These are phyloP conservation scores for Sclerotinia minor DNA, from an alignment of 2,329 filamentous ascomycete genomes.

Conservation along the genomic window DNA sequence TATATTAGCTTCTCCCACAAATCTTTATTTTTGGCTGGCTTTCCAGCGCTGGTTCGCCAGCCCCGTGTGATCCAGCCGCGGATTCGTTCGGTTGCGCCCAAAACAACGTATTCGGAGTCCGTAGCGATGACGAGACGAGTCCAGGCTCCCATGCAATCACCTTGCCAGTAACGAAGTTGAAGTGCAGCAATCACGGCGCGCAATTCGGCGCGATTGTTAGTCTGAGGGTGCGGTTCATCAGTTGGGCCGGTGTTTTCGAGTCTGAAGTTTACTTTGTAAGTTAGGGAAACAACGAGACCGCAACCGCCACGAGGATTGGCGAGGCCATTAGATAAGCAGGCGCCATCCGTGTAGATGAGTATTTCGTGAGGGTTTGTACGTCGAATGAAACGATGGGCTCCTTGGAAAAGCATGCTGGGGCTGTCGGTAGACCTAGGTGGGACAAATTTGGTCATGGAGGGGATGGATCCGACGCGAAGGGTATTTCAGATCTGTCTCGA, in stretches of 20 bases:
- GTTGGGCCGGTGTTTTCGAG: slow-evolving; percentile 25
- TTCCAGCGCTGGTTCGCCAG: slow-evolving; percentile 46
- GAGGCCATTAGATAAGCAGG: background rate
- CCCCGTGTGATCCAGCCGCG: slow-evolving; percentile 47
- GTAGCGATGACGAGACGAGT: slow-evolving; percentile 51
- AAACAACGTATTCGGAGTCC: slow-evolving; percentile 52
- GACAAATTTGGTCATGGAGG: background rate
- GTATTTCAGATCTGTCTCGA: too few species aligned
- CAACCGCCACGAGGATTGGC: background rate
- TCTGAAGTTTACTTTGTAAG: background rate
- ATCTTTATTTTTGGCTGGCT: slow-evolving; percentile 46
- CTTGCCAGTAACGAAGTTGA: slow-evolving; percentile 34
- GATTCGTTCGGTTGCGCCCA: slow-evolving; percentile 49
- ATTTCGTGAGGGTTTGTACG: background rate
- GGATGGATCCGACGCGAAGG: background rate
- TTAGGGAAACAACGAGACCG: background rate
- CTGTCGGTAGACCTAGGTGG: background rate
- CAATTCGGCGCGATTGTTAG: slow-evolving; percentile 56
- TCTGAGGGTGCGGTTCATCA: slow-evolving; percentile 40
- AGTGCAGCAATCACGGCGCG: slow-evolving; percentile 54
- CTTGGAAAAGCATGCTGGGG: background rate
- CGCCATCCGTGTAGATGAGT: background rate
- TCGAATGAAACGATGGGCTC: background rate
- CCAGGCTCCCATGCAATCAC: slow-evolving; percentile 43
- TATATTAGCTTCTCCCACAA: background rate